A percentile compares a stretch with the other conserved stretches of the same genome.
Evolutionary conservation across 768 basidiomycete species (phyloP).

Genomic region (Kwoniella mangroviensis): DNA sequence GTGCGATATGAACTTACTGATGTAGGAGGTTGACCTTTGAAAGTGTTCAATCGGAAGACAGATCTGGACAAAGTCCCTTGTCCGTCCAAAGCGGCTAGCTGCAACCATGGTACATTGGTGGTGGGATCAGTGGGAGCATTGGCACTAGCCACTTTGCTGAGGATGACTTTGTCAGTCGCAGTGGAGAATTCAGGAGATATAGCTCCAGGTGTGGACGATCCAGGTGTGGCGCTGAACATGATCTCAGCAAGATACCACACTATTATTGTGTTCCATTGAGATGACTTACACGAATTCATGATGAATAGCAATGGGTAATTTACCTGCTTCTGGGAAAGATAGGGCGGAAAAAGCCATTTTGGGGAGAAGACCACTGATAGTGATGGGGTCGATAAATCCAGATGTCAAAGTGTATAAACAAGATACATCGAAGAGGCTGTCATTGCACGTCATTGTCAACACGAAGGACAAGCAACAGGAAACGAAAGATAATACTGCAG

Average conservation of each 20-base stretch:
- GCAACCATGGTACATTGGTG: constrained; percentile 66
- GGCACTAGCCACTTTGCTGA: constrained; percentile 15
- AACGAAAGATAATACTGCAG: constrained; percentile 6
- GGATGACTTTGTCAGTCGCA: constrained; percentile 25
- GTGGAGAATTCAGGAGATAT: constrained; percentile 41
- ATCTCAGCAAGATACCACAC: background rate
- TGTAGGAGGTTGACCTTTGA: constrained; percentile 65
- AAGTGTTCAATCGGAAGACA: constrained; percentile 65
- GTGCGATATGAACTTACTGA: constrained; percentile 29
- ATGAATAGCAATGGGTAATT: constrained; percentile 30
- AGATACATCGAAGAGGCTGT: constrained; percentile 64
- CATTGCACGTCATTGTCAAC: background rate
- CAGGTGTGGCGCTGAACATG: constrained; percentile 19
- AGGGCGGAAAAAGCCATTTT: constrained; percentile 66
- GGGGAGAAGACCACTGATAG: constrained; percentile 53
- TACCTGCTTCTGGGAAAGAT: constrained; percentile 29
- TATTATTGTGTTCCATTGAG: background rate
- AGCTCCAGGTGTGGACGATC: constrained; percentile 26
- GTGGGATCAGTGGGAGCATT: constrained; percentile 30
- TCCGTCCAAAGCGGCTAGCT: constrained; percentile 59
- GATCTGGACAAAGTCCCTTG: constrained; percentile 63
- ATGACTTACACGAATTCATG: constrained; percentile 45
- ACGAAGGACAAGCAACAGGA: constrained; percentile 5
- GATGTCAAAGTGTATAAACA: constrained; percentile 60
- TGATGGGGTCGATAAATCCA: constrained; percentile 47